Percentiles rank a stretch among this genome's conserved stretches.
phyloP scores from a whole-genome alignment of 2,329 filamentous ascomycete genomes.

The Leptoxyphium fumago region DNA sequence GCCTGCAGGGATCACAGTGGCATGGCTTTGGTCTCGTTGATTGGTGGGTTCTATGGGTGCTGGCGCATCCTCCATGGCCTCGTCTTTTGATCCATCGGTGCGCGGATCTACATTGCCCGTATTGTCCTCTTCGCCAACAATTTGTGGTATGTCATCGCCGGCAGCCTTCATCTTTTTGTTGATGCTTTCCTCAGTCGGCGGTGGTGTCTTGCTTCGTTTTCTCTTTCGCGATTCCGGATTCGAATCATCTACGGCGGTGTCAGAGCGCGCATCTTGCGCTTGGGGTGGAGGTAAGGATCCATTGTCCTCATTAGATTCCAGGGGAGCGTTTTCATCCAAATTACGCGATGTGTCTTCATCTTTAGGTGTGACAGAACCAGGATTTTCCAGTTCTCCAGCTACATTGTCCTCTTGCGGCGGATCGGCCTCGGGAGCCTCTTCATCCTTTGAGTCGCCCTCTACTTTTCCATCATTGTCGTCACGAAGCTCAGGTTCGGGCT shows the following conservation, averaged over 20 bases:
- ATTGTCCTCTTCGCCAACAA: slow-evolving; percentile 16
- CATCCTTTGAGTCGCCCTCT: not conserved
- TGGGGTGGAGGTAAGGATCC: not conserved
- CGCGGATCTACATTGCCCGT: slow-evolving; percentile 15
- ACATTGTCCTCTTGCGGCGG: not conserved
- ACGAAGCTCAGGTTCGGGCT: not conserved
- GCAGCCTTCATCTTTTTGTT: slow-evolving; percentile 29
- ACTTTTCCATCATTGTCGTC: not conserved
- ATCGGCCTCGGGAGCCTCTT: not conserved
- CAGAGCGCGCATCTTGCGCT: not conserved
- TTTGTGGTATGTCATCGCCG: slow-evolving; percentile 18
- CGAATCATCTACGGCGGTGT: not conserved
- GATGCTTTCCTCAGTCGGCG: slow-evolving; percentile 17
- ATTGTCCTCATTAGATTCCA: not conserved
- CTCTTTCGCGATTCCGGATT: slow-evolving; percentile 22
- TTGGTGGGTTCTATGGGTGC: slow-evolving; percentile 4
- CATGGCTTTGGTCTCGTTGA: slow-evolving; percentile 5
- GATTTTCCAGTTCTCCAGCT: not conserved
- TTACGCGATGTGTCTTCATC: too few species aligned
- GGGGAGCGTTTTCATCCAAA: not conserved
- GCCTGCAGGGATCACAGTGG: slow-evolving; percentile 8
- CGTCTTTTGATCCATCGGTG: slow-evolving; percentile 5
- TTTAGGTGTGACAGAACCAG: not conserved
- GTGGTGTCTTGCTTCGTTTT: slow-evolving; percentile 25
- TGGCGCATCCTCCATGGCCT: slow-evolving; percentile 11